Percentiles rank a stretch among this genome's conserved stretches.
These are phyloP conservation scores for Psilocybe cubensis DNA, from an alignment of 768 basidiomycete species.

Conservation along the genomic window DNA sequence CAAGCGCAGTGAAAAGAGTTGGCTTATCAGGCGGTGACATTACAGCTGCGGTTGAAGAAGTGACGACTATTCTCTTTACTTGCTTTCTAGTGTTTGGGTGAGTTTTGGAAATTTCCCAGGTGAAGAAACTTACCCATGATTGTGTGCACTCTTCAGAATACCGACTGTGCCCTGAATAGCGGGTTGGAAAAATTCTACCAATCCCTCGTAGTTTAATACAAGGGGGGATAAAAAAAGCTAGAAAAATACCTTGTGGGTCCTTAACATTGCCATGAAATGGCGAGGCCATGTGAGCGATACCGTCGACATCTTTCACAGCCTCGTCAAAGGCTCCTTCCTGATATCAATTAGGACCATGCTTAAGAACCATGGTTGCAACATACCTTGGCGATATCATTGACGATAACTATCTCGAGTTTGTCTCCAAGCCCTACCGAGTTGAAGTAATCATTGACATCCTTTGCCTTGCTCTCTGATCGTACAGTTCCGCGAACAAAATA, in stretches of 20 bases:
- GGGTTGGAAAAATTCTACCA: slow-evolving; percentile 64
- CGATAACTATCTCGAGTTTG: slow-evolving; percentile 64
- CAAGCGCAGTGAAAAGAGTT: slow-evolving; percentile 44
- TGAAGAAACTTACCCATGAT: slow-evolving; percentile 49
- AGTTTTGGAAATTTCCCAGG: slow-evolving; percentile 58
- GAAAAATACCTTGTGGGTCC: slow-evolving; percentile 1
- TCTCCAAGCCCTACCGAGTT: slow-evolving; percentile 50
- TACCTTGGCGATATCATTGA: slow-evolving; percentile 63
- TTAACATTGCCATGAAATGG: slow-evolving; percentile 48
- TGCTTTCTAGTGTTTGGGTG: slow-evolving; percentile 53
- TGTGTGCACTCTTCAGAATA: slow-evolving; percentile 62
- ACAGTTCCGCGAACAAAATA: slow-evolving; percentile 71
- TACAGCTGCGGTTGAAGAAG: slow-evolving; percentile 62
- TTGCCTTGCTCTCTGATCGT: slow-evolving; percentile 59
- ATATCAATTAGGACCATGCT: neutral
- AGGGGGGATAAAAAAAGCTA: neutral
- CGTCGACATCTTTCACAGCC: slow-evolving; percentile 76
- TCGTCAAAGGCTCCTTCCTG: slow-evolving; percentile 77
- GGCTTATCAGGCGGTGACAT: slow-evolving; percentile 28
- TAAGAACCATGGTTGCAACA: neutral
- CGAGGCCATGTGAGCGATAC: slow-evolving; percentile 69
- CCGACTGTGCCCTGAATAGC: slow-evolving; percentile 74
- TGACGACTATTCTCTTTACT: slow-evolving; percentile 72
- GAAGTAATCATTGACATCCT: slow-evolving; percentile 59
- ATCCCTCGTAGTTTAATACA: neutral